Evolutionary conservation across 2,329 filamentous ascomycete genomes (phyloP).

Genomic region (Diplodia intermedia): DNA sequence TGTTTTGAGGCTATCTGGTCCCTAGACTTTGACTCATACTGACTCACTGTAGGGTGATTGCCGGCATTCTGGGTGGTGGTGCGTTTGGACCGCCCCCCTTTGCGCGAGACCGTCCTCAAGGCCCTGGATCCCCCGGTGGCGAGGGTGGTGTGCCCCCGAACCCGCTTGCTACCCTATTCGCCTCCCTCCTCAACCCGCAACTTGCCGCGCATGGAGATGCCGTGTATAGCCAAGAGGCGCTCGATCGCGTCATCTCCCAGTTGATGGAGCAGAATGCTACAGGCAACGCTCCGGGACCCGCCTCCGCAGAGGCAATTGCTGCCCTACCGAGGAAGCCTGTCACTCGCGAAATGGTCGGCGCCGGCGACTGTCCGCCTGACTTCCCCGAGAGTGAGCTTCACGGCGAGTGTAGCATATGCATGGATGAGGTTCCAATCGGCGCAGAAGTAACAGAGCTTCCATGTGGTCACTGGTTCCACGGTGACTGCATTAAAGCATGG

Average conservation of each 20-base stretch:
- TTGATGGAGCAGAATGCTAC: constrained; percentile 84
- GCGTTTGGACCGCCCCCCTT: constrained; percentile 16
- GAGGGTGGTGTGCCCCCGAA: constrained; percentile 34
- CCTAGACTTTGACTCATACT: background rate
- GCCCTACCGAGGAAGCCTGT: constrained; percentile 74
- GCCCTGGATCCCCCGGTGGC: constrained; percentile 4
- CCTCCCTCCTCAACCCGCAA: constrained; percentile 41
- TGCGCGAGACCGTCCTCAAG: constrained; percentile 1
- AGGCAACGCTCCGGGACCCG: constrained; percentile 82
- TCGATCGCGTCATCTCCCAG: constrained; percentile 86
- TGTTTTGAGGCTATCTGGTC: background rate
- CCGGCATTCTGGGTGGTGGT: constrained; percentile 21
- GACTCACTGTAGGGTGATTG: constrained; percentile 20
- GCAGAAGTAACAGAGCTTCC: constrained; percentile 79
- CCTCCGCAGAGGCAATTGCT: constrained; percentile 75
- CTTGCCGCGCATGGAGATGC: constrained; percentile 70
- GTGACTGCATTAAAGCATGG: constrained; percentile 81
- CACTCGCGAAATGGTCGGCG: constrained; percentile 71
- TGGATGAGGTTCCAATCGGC: constrained; percentile 78
- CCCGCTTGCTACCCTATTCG: constrained; percentile 57
- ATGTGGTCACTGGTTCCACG: constrained; percentile 94
- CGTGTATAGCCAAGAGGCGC: constrained; percentile 87
- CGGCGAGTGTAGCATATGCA: constrained; percentile 91
- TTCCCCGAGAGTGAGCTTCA: constrained; percentile 40
- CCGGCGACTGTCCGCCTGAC: constrained; percentile 57